phyloP scores from a whole-genome alignment of 331 rosid genomes.

The Phaseolus coccineus region DNA sequence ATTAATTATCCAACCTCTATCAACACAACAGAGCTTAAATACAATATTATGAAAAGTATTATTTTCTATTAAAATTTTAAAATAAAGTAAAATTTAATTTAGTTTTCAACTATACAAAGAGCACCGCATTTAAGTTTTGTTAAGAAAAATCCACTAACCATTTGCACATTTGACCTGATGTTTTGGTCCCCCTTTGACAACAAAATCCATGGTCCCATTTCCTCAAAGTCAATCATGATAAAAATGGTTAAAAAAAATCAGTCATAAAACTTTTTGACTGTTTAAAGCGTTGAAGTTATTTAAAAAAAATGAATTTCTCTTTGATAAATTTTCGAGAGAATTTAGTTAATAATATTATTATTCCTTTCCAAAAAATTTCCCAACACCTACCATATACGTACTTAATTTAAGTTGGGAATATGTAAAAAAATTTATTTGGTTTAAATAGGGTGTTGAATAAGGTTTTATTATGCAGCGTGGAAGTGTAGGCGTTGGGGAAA shows the following conservation, averaged over 20 bases:
- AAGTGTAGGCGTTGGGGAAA: not conserved
- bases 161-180: not conserved
- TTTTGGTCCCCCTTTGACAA: constrained; percentile 30
- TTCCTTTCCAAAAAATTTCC: not conserved
- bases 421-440: not conserved
- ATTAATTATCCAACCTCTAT: not conserved
- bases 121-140: too few relatives aligned
- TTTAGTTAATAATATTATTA: not conserved
- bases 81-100: too few relatives aligned
- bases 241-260: not conserved
- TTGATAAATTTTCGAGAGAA: not conserved
- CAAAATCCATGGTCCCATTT: not conserved
- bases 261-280: not conserved
- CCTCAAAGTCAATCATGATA: constrained; percentile 39
- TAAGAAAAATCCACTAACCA: too few relatives aligned
- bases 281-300: not conserved
- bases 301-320: too few relatives aligned
- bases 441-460: not conserved
- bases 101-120: too few relatives aligned
- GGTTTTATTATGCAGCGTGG: not conserved
- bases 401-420: not conserved
- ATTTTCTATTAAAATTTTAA: too few relatives aligned
- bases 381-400: not conserved
- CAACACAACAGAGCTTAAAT: not conserved
- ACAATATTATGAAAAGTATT: too few relatives aligned